Base-by-base conservation (phyloP, 495 filamentous ascomycete genomes). In the Cercophora newfieldiana region DNA sequence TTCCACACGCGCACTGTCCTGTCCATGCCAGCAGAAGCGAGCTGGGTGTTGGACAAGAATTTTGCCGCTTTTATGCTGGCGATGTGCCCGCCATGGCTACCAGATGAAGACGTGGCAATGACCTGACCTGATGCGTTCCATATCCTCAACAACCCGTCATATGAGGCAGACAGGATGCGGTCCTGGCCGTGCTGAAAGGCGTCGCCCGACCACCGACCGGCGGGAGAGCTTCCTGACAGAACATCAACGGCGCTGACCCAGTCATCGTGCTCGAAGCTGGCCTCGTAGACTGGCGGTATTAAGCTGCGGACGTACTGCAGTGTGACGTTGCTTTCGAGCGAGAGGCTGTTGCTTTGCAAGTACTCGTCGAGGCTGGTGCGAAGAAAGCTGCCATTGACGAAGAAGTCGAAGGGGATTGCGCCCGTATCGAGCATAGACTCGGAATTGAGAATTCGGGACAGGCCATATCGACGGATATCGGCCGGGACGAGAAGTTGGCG, bases 201-300 rank as follows among this genome's bases (percentile, higher is more conserved):
- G 57, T 77, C 65, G 74, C 76, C 74, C 19, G 73, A 76, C 86
- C 86, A 88, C 50, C 76, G 78, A 22, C 82, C 87, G 22, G 90
- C 87, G 48, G 80, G 76, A 16, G 89, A 92, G 33, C 82, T 87
- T 21, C 69, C 75, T 0, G 91, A 93, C 21, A 94, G 84, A 4
- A 96, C 87, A 71, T 97, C 92, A n/a, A 97, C 90, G n/a, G 87
- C 83, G 74, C 89, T 90, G 31, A 99, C 90, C 95, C 95, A 99
- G 72, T 97, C 94, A 71, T 97, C 93, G 74, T 98, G 93, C 79
- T 97, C 87, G 77, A 96, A 97, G 61, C 90, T 91, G 6, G 93
- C 87, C 49, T 94, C 87, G 74, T 92, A 91, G 14, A 89, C 80
- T 22, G 95, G 96, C 0, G 95, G 95, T 74, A 97, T 88, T 59